phyloP scores from a whole-genome alignment of 495 filamentous ascomycete genomes.

The Lineolata rhizophorae region DNA sequence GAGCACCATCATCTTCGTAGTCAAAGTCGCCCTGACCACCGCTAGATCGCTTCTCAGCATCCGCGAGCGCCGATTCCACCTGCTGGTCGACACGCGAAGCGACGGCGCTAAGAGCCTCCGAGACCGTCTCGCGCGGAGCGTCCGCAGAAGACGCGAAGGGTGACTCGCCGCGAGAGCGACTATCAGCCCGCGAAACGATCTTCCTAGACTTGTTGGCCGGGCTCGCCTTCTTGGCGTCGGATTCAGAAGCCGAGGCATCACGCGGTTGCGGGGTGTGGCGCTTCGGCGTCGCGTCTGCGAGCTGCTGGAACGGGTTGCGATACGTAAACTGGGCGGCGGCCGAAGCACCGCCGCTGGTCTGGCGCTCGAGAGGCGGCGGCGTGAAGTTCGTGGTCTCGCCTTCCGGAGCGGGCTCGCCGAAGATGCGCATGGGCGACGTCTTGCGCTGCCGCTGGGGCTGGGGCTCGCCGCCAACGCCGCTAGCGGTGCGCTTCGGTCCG shows the following conservation, averaged over 20 bases:
- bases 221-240: too few species aligned
- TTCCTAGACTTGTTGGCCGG: too few species aligned
- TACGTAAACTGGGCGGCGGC: constrained; percentile 46
- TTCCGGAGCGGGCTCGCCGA: constrained; percentile 18
- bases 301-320: constrained; percentile 59
- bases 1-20: constrained; percentile 3
- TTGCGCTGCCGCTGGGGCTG: constrained; percentile 6
- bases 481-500: constrained; percentile 1
- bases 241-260: too few species aligned
- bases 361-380: background rate
- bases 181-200: too few species aligned
- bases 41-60: constrained; percentile 21
- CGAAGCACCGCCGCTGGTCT: too few species aligned
- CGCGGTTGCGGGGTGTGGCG: constrained; percentile 23
- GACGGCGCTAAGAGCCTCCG: constrained; percentile 46
- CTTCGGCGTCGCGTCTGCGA: constrained; percentile 43
- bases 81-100: constrained; percentile 46
- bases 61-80: constrained; percentile 39
- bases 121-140: constrained; percentile 41
- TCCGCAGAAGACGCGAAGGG: too few species aligned
- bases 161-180: too few species aligned
- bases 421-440: constrained; percentile 18
- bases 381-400: constrained; percentile 12
- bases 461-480: constrained; percentile 1
- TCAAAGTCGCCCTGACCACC: background rate